Conservation (phyloP, 495 filamentous ascomycete species). For the Bathelium albidoporum region DNA sequence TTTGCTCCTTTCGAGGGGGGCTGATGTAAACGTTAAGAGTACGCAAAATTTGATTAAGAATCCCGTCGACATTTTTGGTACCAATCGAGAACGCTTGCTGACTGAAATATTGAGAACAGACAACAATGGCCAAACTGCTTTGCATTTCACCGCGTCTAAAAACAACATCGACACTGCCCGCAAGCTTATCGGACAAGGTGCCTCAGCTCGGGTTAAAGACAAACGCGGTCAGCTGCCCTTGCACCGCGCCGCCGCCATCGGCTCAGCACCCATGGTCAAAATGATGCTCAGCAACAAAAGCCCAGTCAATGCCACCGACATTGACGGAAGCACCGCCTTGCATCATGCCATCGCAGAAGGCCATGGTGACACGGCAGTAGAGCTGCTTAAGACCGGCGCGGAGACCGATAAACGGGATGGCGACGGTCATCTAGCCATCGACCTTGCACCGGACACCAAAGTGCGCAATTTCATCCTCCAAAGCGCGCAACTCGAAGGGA, state of each 20-base stretch:
- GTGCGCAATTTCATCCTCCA: constrained; percentile 62
- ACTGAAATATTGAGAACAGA: constrained; percentile 13
- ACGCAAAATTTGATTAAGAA: constrained; percentile 5
- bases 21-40: constrained; percentile 78
- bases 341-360: constrained; percentile 92
- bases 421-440: constrained; percentile 63
- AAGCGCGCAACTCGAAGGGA: constrained; percentile 74
- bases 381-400: constrained; percentile 73
- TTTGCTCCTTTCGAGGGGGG: constrained; percentile 66
- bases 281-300: constrained; percentile 67
- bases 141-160: constrained; percentile 90
- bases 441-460: constrained; percentile 74
- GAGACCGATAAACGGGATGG: constrained; percentile 67
- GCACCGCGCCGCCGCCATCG: constrained; percentile 84
- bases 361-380: constrained; percentile 78
- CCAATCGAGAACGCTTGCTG: not conserved
- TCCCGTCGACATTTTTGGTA: not conserved
- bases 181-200: constrained; percentile 62
- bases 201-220: constrained; percentile 75
- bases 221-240: constrained; percentile 75
- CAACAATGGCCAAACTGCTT: constrained; percentile 54
- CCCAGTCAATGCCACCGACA: constrained; percentile 80
- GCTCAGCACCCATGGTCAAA: constrained; percentile 75
- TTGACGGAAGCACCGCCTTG: constrained; percentile 70
- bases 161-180: constrained; percentile 71